Conservation (phyloP, 2,329 filamentous ascomycete genomes). For the Dactylellina drechsleri region DNA sequence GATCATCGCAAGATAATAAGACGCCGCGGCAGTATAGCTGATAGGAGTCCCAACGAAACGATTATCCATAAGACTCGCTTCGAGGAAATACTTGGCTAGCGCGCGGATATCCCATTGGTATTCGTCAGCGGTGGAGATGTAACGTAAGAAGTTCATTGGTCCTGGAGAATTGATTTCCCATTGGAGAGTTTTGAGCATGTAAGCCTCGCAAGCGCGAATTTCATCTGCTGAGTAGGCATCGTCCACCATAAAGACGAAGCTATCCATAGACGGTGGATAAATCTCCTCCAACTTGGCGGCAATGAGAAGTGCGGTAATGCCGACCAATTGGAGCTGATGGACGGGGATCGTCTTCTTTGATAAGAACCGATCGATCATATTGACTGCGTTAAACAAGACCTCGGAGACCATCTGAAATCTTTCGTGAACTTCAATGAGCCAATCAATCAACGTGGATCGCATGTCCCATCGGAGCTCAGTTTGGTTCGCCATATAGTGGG, state of each 20-base stretch:
- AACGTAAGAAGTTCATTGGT: conserved; percentile 95
- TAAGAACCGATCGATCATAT: conserved; percentile 97
- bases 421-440: conserved; percentile 94
- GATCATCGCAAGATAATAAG: conserved; percentile 88
- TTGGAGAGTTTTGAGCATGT: conserved; percentile 96
- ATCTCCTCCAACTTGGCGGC: conserved; percentile 99
- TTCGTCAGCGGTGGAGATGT: conserved; percentile 98
- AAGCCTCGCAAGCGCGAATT: conserved; percentile 87
- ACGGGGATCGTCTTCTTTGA: conserved; percentile 94
- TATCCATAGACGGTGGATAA: conserved; percentile 87
- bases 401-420: conserved; percentile 92
- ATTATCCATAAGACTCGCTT: conserved; percentile 97
- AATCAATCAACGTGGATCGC: conserved; percentile 96
- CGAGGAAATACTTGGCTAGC: conserved; percentile 95
- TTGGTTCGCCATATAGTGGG: conserved; percentile 96
- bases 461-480: conserved; percentile 99
- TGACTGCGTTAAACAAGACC: conserved; percentile 92
- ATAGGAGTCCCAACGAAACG: conserved; percentile 91
- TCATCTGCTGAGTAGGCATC: conserved; percentile 87
- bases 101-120: conserved; percentile 96
- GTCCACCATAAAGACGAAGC: conserved; percentile 99
- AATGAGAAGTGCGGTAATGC: conserved; percentile 93
- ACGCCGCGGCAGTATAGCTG: conserved; percentile 88
- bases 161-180: conserved; percentile 99
- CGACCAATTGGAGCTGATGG: conserved; percentile 93